Evolutionary conservation across 2,329 filamentous ascomycete species (phyloP), one percentile per base, ranked within the genome.

Genomic region (Talaromyces atroroseus): DNA sequence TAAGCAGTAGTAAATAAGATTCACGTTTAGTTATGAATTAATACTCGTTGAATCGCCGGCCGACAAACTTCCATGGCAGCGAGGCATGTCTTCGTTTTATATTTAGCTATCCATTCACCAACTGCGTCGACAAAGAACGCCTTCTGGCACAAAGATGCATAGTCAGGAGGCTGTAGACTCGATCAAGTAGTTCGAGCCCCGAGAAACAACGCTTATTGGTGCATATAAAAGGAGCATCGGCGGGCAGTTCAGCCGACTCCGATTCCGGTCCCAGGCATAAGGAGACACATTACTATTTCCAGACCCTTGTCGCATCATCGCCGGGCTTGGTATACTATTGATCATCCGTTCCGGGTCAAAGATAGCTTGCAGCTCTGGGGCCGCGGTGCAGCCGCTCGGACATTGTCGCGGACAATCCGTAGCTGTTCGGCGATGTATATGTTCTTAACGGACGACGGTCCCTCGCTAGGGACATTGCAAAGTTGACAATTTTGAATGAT

Each of bases 161-260:
- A 36, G 26, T 11, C 26, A 29, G 8, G 6, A 11, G 26, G 26
- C 14, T 36, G 14, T 36, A 36, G 5, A 16, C 14, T 29, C 26
- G 26, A 29, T 29, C 26, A 29, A 5, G 26, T 36, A 36, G n/a
- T 6, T 18, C 16, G 11, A 18, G 14, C 36, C 20, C 36, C 36
- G 16, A 40, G 36, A 40, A 18, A 40, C n/a, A 44, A 42, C 5
- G 10, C 34, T 32, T 38, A 52, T 52, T 52, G 49, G 49, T 52
- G 49, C 49, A 52, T 52, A 52, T 52, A 52, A 52, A 42, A 44
- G 49, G 49, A 21, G 49, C 23, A 44, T 52, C 38, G 49, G 49
- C 8, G 7, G 49, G 16, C 24, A 40, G 36, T 52, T 52, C 23
- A 38, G 14, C 49, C 49, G 49, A 52, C 6, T 3, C 36, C 36